Conservation (phyloP, 257 asterid genomes). For the Datura wrightii region DNA sequence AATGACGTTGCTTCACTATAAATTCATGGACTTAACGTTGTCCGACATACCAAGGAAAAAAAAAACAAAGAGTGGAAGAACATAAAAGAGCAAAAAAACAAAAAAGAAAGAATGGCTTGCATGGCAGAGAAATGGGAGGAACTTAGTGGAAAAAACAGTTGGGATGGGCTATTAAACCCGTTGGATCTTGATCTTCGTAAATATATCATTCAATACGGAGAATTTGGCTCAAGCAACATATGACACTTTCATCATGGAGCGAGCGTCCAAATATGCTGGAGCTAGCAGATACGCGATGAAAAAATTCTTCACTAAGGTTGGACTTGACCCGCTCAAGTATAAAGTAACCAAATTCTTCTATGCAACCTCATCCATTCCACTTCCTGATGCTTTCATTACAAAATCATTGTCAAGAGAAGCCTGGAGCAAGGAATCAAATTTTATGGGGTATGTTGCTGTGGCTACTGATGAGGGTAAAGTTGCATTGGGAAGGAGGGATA, state of each 20-base stretch:
- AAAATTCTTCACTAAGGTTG: background rate
- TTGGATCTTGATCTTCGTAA: background rate
- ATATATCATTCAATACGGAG: background rate
- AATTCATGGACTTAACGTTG: background rate
- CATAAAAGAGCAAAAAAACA: too few relatives aligned
- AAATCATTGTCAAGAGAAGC: background rate
- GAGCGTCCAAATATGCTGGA: background rate
- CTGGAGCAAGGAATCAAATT: background rate
- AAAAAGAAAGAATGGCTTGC: background rate
- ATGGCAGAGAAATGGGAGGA: background rate
- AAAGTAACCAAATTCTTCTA: background rate
- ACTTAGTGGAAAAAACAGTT: background rate
- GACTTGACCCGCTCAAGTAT: background rate
- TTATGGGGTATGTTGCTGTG: background rate
- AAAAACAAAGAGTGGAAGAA: too few relatives aligned
- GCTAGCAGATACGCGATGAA: background rate
- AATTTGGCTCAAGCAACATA: slow-evolving; percentile 5
- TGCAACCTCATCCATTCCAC: background rate
- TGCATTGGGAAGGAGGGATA: background rate
- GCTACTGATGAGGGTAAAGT: background rate
- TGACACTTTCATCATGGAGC: background rate
- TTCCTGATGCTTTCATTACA: background rate
- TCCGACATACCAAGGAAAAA: too few relatives aligned
- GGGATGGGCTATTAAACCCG: background rate
- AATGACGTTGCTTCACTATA: background rate